Evolutionary conservation across 2,329 filamentous ascomycete genomes (phyloP).

Genomic region (Laburnicola sp.): DNA sequence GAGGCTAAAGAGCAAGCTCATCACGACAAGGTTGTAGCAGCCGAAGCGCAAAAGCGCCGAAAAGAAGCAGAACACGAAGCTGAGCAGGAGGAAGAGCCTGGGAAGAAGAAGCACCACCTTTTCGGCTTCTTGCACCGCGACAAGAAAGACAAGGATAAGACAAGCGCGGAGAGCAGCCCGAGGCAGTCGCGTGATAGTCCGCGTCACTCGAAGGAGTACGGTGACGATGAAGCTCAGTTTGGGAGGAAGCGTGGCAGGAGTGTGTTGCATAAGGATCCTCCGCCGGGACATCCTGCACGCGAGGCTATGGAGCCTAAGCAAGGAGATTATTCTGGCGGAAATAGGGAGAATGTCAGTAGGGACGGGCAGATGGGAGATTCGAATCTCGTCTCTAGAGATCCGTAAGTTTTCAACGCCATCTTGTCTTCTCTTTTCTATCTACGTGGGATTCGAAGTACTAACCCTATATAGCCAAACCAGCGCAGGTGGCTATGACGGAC

Average conservation of each 20-base stretch:
- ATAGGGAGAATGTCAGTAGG: slow-evolving; percentile 33
- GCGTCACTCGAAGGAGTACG: slow-evolving; percentile 30
- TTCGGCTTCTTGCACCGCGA: slow-evolving; percentile 48
- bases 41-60: slow-evolving; percentile 18
- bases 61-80: slow-evolving; percentile 17
- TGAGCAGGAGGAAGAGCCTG: slow-evolving; percentile 16
- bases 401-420: slow-evolving; percentile 23
- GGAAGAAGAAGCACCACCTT: slow-evolving; percentile 44
- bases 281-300: slow-evolving; percentile 38
- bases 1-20: slow-evolving; percentile 19
- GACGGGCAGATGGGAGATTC: slow-evolving; percentile 37
- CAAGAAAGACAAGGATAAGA: slow-evolving; percentile 44
- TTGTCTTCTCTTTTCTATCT: neutral
- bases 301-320: slow-evolving; percentile 29
- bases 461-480: slow-evolving; percentile 20
- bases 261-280: slow-evolving; percentile 49
- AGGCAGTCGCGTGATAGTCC: slow-evolving; percentile 26
- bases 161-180: slow-evolving; percentile 21
- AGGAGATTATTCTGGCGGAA: slow-evolving; percentile 8
- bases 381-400: slow-evolving; percentile 30
- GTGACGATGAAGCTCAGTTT: slow-evolving; percentile 16
- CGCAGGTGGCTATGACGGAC: slow-evolving; percentile 25
- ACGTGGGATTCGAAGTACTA: neutral
- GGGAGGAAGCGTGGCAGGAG: slow-evolving; percentile 37
- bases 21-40: neutral